A percentile compares a stretch with the other conserved stretches of the same genome.
phyloP scores from a whole-genome alignment of 2,329 filamentous ascomycete species.

The Sporothrix brunneoviolacea region DNA sequence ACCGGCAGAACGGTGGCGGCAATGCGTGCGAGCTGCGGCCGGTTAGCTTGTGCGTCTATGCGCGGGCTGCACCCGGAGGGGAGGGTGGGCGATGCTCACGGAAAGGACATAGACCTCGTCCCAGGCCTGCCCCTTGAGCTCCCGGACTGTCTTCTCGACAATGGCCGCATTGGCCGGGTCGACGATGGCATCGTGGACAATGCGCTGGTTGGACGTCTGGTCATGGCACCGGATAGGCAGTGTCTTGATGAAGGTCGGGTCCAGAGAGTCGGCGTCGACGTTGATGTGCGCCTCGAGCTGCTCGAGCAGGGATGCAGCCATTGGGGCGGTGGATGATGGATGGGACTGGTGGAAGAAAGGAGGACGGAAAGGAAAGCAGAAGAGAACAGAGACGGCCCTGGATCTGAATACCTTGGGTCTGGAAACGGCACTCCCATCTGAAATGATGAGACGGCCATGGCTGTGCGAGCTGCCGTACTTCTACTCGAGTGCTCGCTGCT shows the following conservation, averaged over 20 bases:
- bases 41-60: too few relatives aligned
- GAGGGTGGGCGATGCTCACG: neutral
- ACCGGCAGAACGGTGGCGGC: neutral
- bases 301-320: conserved; percentile 4
- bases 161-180: neutral
- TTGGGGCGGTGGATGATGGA: neutral
- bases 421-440: neutral
- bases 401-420: neutral
- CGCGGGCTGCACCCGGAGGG: too few relatives aligned
- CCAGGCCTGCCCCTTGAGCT: conserved; percentile 6
- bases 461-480: too few relatives aligned
- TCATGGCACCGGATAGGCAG: conserved; percentile 1
- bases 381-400: neutral
- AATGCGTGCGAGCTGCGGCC: neutral
- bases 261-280: conserved; percentile 3
- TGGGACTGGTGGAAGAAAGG: neutral
- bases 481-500: neutral
- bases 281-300: conserved; percentile 1
- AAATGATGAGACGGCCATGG: too few relatives aligned
- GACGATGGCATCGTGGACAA: neutral
- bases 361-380: neutral
- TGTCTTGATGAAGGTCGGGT: neutral
- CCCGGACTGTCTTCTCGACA: neutral
- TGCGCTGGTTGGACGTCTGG: conserved; percentile 6
- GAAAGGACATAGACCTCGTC: conserved; percentile 3